These are phyloP conservation scores for Arabis hirsuta DNA, from an alignment of 345 rosid species.

Conservation along the genomic window DNA sequence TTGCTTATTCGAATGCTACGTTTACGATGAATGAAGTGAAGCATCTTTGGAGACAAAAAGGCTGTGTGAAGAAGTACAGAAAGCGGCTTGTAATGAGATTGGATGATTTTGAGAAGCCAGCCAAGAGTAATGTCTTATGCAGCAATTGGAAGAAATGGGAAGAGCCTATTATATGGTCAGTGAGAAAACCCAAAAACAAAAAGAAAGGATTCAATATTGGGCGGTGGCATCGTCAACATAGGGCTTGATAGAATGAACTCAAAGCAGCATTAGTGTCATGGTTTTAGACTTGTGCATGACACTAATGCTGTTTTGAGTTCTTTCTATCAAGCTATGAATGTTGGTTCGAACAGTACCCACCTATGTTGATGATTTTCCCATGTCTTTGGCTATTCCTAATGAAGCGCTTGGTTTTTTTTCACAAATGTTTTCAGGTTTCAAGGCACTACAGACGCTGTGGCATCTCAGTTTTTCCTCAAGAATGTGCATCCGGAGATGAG, in stretches of 20 bases:
- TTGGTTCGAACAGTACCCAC: too few relatives aligned
- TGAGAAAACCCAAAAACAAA: too few relatives aligned
- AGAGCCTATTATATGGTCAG: constrained; percentile 88
- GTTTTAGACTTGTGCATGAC: too few relatives aligned
- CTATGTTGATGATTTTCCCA: too few relatives aligned
- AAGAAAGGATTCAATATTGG: too few relatives aligned
- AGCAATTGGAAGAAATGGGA: constrained; percentile 92
- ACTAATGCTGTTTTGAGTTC: too few relatives aligned
- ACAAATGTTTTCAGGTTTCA: constrained; percentile 67
- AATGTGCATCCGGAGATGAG: constrained; percentile 85
- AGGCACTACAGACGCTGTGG: constrained; percentile 94
- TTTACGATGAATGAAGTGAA: constrained; percentile 84
- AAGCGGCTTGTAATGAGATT: constrained; percentile 79
- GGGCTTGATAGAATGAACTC: too few relatives aligned
- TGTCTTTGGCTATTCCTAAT: too few relatives aligned
- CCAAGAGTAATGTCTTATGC: constrained; percentile 75
- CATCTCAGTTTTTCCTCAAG: constrained; percentile 91
- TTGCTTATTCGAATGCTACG: constrained; percentile 72
- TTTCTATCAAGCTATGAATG: too few relatives aligned
- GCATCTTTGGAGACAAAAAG: constrained; percentile 85
- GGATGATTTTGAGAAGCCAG: constrained; percentile 93
- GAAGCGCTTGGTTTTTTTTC: not conserved
- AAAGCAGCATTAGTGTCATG: too few relatives aligned
- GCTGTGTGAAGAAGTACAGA: constrained; percentile 62
- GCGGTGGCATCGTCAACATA: too few relatives aligned